Evolutionary conservation across 2,329 filamentous ascomycete species (phyloP).

Genomic region (Penicillium brasilianum): DNA sequence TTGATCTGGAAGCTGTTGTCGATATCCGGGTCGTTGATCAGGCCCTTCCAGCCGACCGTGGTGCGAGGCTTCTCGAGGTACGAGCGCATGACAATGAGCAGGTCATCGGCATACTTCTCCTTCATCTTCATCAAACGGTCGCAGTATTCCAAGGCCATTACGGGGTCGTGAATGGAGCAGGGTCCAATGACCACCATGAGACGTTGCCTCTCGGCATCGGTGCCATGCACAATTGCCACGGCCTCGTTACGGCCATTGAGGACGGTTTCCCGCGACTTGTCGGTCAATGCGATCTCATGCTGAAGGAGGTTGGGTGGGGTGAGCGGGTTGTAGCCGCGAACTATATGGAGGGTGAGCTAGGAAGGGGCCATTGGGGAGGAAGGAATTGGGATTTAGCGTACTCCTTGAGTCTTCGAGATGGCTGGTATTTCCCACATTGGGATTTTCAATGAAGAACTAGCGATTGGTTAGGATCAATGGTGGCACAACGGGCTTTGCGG

Average conservation of each 20-base stretch:
- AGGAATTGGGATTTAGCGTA: slow-evolving; percentile 52
- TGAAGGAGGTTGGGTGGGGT: slow-evolving; percentile 94
- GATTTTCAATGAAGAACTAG: slow-evolving; percentile 78
- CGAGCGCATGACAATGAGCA: slow-evolving; percentile 95
- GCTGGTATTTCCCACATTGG: slow-evolving; percentile 75
- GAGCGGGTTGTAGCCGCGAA: slow-evolving; percentile 89
- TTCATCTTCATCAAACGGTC: slow-evolving; percentile 78
- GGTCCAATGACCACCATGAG: slow-evolving; percentile 86
- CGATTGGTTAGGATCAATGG: slow-evolving; percentile 20
- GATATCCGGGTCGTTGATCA: slow-evolving; percentile 98
- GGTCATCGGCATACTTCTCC: slow-evolving; percentile 84
- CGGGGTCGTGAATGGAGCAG: slow-evolving; percentile 95
- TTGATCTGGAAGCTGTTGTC: slow-evolving; percentile 99
- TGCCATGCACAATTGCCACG: slow-evolving; percentile 65
- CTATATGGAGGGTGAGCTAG: slow-evolving; percentile 47
- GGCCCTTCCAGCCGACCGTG: slow-evolving; percentile 97
- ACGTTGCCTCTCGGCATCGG: slow-evolving; percentile 58
- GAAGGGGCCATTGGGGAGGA: neutral
- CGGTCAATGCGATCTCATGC: slow-evolving; percentile 74
- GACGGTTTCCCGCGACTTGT: slow-evolving; percentile 57
- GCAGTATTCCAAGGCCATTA: slow-evolving; percentile 91
- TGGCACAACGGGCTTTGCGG: neutral
- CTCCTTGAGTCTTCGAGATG: slow-evolving; percentile 82
- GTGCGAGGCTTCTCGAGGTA: slow-evolving; percentile 99
- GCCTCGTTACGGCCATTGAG: slow-evolving; percentile 64